These are phyloP conservation scores for Neonothopanus nambi DNA, from an alignment of 1,284 basidiomycete genomes.

Conservation along the genomic window DNA sequence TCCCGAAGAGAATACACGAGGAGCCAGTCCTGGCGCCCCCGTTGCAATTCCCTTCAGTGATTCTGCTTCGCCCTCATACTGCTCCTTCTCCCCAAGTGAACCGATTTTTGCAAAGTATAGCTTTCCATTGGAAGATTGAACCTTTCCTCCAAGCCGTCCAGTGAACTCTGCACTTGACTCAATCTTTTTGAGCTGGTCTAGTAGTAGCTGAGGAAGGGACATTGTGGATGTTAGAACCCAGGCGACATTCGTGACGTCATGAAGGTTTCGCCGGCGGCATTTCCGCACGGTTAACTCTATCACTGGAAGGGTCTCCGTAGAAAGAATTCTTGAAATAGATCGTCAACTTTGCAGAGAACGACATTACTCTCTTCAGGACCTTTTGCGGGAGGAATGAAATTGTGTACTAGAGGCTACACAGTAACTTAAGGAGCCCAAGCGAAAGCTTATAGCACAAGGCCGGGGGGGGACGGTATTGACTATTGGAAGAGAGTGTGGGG, in stretches of 20 bases:
- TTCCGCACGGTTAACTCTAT: neutral
- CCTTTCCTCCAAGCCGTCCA: constrained; percentile 42
- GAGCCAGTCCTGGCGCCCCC: constrained; percentile 70
- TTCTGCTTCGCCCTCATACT: constrained; percentile 73
- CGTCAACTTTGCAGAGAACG: no score
- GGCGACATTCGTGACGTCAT: neutral
- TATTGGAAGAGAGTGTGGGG: no score
- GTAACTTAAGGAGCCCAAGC: no score
- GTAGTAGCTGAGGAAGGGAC: constrained; percentile 33
- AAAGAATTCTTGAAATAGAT: no score
- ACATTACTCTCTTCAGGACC: no score
- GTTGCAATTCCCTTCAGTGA: constrained; percentile 63
- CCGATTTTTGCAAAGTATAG: constrained; percentile 66
- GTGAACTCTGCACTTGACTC: constrained; percentile 51
- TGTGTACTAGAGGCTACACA: no score
- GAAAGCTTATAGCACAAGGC: no score
- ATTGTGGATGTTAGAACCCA: constrained; percentile 1
- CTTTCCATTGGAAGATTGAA: constrained; percentile 59
- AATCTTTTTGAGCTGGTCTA: constrained; percentile 45
- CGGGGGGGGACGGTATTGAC: no score
- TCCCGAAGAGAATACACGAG: constrained; percentile 58
- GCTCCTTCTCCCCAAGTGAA: constrained; percentile 51
- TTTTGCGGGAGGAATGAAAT: no score
- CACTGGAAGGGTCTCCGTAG: neutral
- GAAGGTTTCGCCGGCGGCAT: neutral